These are phyloP conservation scores for Sclerotinia subarctica DNA, from an alignment of 2,329 filamentous ascomycete species.

Conservation along the genomic window DNA sequence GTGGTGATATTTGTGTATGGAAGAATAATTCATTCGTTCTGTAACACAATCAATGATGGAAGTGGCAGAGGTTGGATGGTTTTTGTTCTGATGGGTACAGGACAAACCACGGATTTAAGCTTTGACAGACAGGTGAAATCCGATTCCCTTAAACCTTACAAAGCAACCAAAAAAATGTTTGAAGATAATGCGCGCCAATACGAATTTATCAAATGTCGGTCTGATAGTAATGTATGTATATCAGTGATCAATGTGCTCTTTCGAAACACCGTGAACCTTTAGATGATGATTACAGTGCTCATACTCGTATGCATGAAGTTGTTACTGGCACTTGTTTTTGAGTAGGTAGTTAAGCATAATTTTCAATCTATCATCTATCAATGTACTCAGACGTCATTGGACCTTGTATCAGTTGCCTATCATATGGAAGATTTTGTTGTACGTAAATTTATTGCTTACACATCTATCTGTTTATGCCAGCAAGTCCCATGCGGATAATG, in stretches of 20 bases:
- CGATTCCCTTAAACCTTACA: constrained; percentile 9
- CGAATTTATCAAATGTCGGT: too few species aligned
- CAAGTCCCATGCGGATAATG: too few species aligned
- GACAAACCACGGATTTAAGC: constrained; percentile 10
- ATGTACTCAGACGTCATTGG: not conserved
- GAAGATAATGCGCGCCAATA: not conserved
- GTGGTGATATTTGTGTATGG: constrained; percentile 11
- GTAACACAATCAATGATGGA: constrained; percentile 18
- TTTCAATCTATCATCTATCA: not conserved
- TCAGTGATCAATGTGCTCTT: too few species aligned
- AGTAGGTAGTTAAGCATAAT: not conserved
- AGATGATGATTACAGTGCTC: too few species aligned
- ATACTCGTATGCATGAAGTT: too few species aligned
- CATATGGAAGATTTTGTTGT: not conserved
- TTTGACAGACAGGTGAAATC: not conserved
- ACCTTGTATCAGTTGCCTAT: not conserved
- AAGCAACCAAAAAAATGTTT: constrained; percentile 4
- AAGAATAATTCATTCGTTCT: constrained; percentile 18
- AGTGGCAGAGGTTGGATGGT: constrained; percentile 1
- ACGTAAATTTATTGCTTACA: not conserved
- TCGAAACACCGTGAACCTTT: too few species aligned
- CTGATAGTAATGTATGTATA: too few species aligned
- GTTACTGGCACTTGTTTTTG: too few species aligned
- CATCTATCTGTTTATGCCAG: not conserved
- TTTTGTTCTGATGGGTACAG: constrained; percentile 9